phyloP scores from a whole-genome alignment of 345 rosid species.

The Rubroshorea leprosula region DNA sequence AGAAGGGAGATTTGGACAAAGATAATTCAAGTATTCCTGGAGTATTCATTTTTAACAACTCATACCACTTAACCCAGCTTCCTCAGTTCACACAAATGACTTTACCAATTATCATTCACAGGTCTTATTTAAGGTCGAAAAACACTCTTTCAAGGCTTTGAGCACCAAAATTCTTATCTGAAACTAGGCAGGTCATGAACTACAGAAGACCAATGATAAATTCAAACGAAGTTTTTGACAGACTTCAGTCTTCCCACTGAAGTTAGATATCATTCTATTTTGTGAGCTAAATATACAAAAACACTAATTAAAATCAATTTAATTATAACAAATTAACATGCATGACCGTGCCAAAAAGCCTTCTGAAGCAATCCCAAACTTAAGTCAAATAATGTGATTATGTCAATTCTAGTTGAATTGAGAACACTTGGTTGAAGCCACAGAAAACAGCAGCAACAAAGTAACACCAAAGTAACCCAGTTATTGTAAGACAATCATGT shows the following conservation, averaged over 20 bases:
- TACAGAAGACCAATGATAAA: not conserved
- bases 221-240: no score
- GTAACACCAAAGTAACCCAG: not conserved
- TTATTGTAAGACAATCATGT: not conserved
- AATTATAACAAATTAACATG: no score
- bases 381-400: not conserved
- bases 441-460: not conserved
- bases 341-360: no score
- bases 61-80: not conserved
- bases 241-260: no score
- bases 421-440: not conserved
- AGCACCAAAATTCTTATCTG: not conserved
- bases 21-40: not conserved
- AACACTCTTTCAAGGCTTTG: not conserved
- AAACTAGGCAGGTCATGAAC: not conserved
- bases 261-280: no score
- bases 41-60: not conserved
- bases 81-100: not conserved
- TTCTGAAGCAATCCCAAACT: no score
- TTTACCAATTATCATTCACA: no score
- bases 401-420: not conserved
- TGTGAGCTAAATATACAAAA: no score
- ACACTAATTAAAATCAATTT: no score
- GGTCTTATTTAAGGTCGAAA: not conserved
- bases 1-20: not conserved